Evolutionary conservation across 768 basidiomycete species (phyloP).

Genomic region (Boletus reticuloceps): DNA sequence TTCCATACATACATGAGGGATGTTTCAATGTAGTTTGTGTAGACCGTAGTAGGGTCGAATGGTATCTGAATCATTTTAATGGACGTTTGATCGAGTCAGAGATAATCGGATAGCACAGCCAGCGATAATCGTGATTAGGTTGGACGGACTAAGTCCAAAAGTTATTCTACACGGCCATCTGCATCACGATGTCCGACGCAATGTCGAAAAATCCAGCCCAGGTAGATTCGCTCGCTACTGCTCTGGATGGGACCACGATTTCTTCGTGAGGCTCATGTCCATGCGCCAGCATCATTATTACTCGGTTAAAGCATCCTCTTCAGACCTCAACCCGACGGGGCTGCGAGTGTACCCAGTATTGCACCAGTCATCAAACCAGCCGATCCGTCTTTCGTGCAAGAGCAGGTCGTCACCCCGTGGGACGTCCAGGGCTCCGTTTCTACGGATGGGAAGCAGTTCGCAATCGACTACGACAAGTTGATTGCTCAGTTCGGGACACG

Average conservation of each 20-base stretch:
- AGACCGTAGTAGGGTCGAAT: slow-evolving; percentile 2
- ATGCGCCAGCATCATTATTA: not conserved
- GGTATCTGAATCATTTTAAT: not conserved
- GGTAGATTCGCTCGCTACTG: slow-evolving; percentile 27
- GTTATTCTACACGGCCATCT: not conserved
- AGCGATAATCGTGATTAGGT: slow-evolving; percentile 10
- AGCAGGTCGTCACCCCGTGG: slow-evolving; percentile 95
- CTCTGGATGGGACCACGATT: slow-evolving; percentile 26
- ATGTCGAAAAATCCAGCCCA: slow-evolving; percentile 22
- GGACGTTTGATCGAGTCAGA: not conserved
- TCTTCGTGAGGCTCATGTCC: slow-evolving; percentile 27
- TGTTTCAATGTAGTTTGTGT: not conserved
- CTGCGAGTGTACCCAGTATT: not conserved
- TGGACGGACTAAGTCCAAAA: too few relatives aligned
- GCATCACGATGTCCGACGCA: slow-evolving; percentile 19
- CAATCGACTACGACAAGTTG: slow-evolving; percentile 96
- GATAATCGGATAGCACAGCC: not conserved
- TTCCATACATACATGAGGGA: slow-evolving; percentile 12
- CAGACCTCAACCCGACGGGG: slow-evolving; percentile 13
- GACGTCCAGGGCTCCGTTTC: slow-evolving; percentile 92
- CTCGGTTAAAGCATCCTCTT: not conserved
- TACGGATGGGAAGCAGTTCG: slow-evolving; percentile 84
- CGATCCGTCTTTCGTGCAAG: slow-evolving; percentile 34
- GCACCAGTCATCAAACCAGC: slow-evolving; percentile 34
- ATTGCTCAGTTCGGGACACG: slow-evolving; percentile 92